Base-by-base conservation (phyloP, 202 grass and related monocot species). In the Musa balbisiana region DNA sequence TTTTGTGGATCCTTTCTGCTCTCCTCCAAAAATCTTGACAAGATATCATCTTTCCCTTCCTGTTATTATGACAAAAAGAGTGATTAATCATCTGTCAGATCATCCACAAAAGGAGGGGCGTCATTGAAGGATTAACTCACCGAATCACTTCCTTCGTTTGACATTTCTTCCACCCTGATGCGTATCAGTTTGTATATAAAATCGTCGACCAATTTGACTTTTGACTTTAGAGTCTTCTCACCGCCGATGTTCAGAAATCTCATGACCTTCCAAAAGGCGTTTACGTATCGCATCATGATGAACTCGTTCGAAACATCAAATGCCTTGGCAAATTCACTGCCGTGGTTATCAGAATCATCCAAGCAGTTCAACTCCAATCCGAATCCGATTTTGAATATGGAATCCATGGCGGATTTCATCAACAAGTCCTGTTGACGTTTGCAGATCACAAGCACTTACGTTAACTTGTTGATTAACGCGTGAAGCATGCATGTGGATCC, bases 401-500 rank as follows among this genome's bases (percentile, higher is more conserved):
- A 94, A 26, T 91, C 91, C 85, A 94, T 90, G 10, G 91, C 88
- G 0, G 85, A 82, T 53, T 76, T 81, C 82, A 88, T 75, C 14
- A 86, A 53, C 17, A 91, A 73, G 2, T 25, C 76, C 83, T 88
- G 81, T 22, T 3, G 26, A 23, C 2, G 8, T 49, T 20, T 73
- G 52, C 64, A 65, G 63, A 43, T 43, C 16, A 9, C 17, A 64
- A 17, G 16, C 55, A 58, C 11, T 43, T 43, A 43, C 4, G 33
- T 43, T 43, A 4, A 43, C 4, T 43, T 43, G 33, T 43, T 43
- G 29, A 29, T 29, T 11, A 17, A 51, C 51, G 3, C 2, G 8
- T 1, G 21, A 49, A 13, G 21, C 20, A 3, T 43, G 17, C 3
- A 50, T 29, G 1, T 51, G 8, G 9, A 10, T 21, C 1, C 11